These are phyloP conservation scores for Paramecium primaurelia DNA, from an alignment of 73 alveolate genomes.

Conservation along the genomic window DNA sequence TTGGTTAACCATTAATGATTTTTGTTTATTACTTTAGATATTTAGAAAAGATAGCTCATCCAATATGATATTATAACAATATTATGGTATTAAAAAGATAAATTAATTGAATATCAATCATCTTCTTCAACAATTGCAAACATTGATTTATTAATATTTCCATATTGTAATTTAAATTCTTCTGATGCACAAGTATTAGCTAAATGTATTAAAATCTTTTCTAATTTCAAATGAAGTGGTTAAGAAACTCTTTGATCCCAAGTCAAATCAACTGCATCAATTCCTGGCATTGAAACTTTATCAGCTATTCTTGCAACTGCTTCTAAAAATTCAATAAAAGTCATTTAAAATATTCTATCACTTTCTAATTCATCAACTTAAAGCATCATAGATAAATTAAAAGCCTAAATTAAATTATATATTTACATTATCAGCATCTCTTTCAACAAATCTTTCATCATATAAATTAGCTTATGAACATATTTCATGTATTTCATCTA, in stretches of 20 bases:
- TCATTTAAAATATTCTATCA: conserved; percentile 67
- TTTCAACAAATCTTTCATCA: conserved; percentile 74
- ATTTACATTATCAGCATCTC: conserved; percentile 64
- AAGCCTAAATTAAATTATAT: background rate
- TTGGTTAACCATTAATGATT: conserved; percentile 82
- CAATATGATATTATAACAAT: background rate
- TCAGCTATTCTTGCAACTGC: conserved; percentile 80
- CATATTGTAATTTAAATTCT: conserved; percentile 10
- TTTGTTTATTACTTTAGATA: conserved; percentile 65
- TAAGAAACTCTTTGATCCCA: background rate
- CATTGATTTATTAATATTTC: conserved; percentile 9
- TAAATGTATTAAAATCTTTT: background rate
- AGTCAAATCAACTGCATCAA: conserved; percentile 6
- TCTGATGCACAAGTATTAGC: conserved; percentile 50
- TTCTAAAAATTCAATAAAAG: conserved; percentile 73
- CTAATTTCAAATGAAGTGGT: conserved; percentile 22
- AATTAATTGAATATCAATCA: background rate
- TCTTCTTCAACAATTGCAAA: background rate
- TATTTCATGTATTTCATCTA: conserved; percentile 68
- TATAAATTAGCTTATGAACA: conserved; percentile 58
- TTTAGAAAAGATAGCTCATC: background rate
- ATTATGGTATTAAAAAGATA: background rate
- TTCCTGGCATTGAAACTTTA: conserved; percentile 8
- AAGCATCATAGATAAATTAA: conserved; percentile 77
- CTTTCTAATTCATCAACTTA: conserved; percentile 70